phyloP scores from a whole-genome alignment of 2,329 filamentous ascomycete genomes.

The Cordyceps cicadae region DNA sequence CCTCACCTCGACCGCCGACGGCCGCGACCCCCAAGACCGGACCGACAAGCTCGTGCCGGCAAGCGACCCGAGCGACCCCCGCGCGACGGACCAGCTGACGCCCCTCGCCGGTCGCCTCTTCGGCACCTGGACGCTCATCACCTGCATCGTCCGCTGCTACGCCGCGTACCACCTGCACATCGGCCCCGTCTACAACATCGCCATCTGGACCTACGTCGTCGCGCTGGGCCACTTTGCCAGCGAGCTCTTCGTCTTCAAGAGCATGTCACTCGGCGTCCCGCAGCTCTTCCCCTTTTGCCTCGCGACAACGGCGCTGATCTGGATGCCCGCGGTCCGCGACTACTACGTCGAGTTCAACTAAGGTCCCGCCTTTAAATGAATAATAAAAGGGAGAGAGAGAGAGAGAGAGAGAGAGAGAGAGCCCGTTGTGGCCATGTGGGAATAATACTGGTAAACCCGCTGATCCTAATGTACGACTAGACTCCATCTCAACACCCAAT shows the following conservation, averaged over 20 bases:
- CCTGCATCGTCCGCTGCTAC: slow-evolving; percentile 68
- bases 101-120: slow-evolving; percentile 72
- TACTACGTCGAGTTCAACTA: slow-evolving; percentile 51
- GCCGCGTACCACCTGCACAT: slow-evolving; percentile 74
- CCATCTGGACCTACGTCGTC: slow-evolving; percentile 72
- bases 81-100: slow-evolving; percentile 55
- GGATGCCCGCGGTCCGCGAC: slow-evolving; percentile 60
- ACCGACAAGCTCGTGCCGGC: slow-evolving; percentile 12
- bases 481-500: neutral
- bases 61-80: slow-evolving; percentile 28
- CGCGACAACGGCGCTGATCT: slow-evolving; percentile 42
- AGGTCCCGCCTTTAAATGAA: neutral
- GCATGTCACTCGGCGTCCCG: slow-evolving; percentile 54
- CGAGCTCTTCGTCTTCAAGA: slow-evolving; percentile 76
- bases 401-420: neutral
- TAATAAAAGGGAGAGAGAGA: neutral
- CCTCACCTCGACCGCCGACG: slow-evolving; percentile 25
- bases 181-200: slow-evolving; percentile 67
- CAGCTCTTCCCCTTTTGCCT: slow-evolving; percentile 48
- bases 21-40: slow-evolving; percentile 10
- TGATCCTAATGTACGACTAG: neutral
- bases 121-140: slow-evolving; percentile 79
- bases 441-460: neutral
- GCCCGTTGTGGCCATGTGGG: neutral
- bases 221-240: slow-evolving; percentile 70